A percentile compares a stretch with the other conserved stretches of the same genome.
Evolutionary conservation across 495 filamentous ascomycete species (phyloP).

Genomic region (Gamarada debralockiae): DNA sequence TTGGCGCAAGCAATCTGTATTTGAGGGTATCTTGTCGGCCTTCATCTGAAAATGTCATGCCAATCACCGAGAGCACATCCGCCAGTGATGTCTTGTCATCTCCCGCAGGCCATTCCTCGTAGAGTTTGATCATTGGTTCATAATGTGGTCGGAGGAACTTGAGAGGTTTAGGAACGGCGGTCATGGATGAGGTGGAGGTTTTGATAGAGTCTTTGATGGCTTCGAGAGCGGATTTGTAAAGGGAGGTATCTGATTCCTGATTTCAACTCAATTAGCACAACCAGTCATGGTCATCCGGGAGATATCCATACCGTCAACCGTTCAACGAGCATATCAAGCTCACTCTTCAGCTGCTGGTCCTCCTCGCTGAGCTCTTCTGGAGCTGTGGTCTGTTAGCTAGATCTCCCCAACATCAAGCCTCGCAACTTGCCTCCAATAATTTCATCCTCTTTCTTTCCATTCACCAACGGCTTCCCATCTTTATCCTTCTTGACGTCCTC

Average conservation of each 20-base stretch:
- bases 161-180: conserved; percentile 94
- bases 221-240: conserved; percentile 90
- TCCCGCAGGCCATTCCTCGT: conserved; percentile 82
- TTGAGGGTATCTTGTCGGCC: conserved; percentile 93
- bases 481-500: conserved; percentile 64
- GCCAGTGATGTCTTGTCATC: conserved; percentile 86
- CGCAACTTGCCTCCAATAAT: conserved; percentile 32
- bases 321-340: conserved; percentile 98
- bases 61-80: conserved; percentile 94
- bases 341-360: conserved; percentile 95
- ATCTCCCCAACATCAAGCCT: conserved; percentile 6
- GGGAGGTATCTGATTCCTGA: conserved; percentile 79
- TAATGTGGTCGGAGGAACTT: conserved; percentile 98
- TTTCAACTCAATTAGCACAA: conserved; percentile 12
- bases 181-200: conserved; percentile 99
- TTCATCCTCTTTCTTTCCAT: conserved; percentile 65
- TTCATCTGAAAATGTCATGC: conserved; percentile 98
- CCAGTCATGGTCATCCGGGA: neutral
- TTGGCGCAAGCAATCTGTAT: conserved; percentile 85
- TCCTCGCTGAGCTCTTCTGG: conserved; percentile 93
- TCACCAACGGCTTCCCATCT: conserved; percentile 61
- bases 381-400: conserved; percentile 24
- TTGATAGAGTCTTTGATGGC: conserved; percentile 97
- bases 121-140: conserved; percentile 74
- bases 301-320: conserved; percentile 69